phyloP scores from a whole-genome alignment of 305 asterid genomes.

The Solanum chacoense region DNA sequence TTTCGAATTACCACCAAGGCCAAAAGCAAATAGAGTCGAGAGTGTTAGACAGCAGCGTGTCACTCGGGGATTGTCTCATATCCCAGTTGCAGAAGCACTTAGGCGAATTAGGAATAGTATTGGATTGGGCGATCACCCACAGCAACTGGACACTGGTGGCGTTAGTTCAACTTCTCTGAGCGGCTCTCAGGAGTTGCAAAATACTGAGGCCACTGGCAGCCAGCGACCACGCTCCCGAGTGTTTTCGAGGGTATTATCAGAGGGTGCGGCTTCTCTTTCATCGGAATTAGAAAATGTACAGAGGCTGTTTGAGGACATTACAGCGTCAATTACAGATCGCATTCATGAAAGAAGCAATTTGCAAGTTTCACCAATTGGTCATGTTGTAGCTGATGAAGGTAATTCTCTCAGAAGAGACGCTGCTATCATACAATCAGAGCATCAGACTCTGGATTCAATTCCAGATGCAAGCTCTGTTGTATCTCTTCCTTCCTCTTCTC shows the following conservation, averaged over 20 bases:
- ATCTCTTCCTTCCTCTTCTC: constrained; percentile 23
- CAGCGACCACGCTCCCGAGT: constrained; percentile 34
- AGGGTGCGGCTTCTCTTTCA: constrained; percentile 66
- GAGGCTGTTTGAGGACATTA: constrained; percentile 64
- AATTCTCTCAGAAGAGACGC: constrained; percentile 20
- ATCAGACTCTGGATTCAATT: constrained; percentile 20
- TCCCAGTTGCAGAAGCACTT: constrained; percentile 80
- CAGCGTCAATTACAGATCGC: constrained; percentile 38
- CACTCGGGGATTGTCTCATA: constrained; percentile 42
- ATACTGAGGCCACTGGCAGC: constrained; percentile 14
- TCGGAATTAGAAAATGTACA: constrained; percentile 64
- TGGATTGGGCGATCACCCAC: constrained; percentile 37
- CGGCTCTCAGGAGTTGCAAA: constrained; percentile 21
- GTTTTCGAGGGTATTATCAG: constrained; percentile 57
- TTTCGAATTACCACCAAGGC: constrained; percentile 67
- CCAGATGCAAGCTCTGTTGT: constrained; percentile 13
- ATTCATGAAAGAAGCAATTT: constrained; percentile 20
- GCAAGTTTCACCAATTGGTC: constrained; percentile 18
- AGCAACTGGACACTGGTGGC: constrained; percentile 15
- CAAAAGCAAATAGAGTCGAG: constrained; percentile 63
- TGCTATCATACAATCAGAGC: constrained; percentile 12
- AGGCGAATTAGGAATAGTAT: constrained; percentile 70
- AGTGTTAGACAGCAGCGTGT: constrained; percentile 61
- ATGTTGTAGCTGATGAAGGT: constrained; percentile 10
- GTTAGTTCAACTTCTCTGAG: constrained; percentile 4